Percentiles rank a stretch among this genome's conserved stretches.
phyloP scores from a whole-genome alignment of 1,139 yeast genomes.

The Geotrichum australiense region DNA sequence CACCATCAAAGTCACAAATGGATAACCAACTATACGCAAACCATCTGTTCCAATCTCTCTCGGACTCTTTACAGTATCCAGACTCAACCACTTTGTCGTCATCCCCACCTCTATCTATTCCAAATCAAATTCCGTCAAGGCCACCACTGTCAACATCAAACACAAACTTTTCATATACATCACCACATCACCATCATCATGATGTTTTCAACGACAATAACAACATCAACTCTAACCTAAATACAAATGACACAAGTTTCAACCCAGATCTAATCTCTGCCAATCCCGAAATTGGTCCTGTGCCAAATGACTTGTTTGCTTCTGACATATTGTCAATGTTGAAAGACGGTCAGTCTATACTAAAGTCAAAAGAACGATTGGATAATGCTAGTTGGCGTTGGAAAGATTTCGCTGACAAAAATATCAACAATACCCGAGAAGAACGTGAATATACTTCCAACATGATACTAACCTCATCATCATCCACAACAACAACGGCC shows the following conservation, averaged over 20 bases:
- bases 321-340: slow-evolving; percentile 25
- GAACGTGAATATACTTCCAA: background rate
- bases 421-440: background rate
- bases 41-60: background rate
- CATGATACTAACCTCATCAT: slow-evolving; percentile 10
- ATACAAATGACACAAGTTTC: background rate
- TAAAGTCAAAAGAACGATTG: slow-evolving; percentile 22
- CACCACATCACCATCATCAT: too few relatives aligned
- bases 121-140: too few relatives aligned
- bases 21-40: slow-evolving; percentile 3
- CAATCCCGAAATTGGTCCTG: slow-evolving; percentile 14
- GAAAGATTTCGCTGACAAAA: slow-evolving; percentile 3
- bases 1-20: background rate
- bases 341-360: slow-evolving; percentile 25
- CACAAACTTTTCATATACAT: too few relatives aligned
- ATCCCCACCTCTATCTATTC: too few relatives aligned
- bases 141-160: too few relatives aligned
- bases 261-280: slow-evolving; percentile 12
- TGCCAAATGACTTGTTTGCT: slow-evolving; percentile 15
- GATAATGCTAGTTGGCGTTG: slow-evolving; percentile 22
- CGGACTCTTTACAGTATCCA: slow-evolving; percentile 5
- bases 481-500: slow-evolving; percentile 11
- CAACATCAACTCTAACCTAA: background rate
- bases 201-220: background rate
- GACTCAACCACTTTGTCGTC: too few relatives aligned